A percentile compares a stretch with the other conserved stretches of the same genome.
phyloP scores from a whole-genome alignment of 179 eudicot species.

The Amaranthus tricolor region DNA sequence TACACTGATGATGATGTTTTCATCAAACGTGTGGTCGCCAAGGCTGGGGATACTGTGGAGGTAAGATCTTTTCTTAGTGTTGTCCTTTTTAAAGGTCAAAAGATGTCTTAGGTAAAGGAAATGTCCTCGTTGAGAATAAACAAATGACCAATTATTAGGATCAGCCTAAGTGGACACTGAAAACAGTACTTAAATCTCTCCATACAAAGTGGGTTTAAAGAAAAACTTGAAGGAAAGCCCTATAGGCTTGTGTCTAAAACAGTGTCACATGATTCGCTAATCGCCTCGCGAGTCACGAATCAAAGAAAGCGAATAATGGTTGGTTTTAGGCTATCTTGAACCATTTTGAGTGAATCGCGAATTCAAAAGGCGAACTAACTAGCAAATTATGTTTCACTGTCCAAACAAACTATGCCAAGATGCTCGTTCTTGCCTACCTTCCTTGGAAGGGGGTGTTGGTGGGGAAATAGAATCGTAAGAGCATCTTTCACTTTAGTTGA shows the following conservation, averaged over 20 bases:
- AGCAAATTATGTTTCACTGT: too few species aligned
- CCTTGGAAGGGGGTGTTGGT: neutral
- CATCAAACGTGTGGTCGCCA: slow-evolving; percentile 84
- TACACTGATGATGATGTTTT: slow-evolving; percentile 89
- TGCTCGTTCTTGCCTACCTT: neutral
- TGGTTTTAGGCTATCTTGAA: too few species aligned
- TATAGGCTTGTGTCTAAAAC: too few species aligned
- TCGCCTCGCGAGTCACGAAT: too few species aligned
- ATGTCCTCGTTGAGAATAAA: neutral
- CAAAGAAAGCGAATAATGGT: too few species aligned
- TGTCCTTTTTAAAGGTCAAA: neutral
- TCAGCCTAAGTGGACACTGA: neutral
- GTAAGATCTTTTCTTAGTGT: slow-evolving; percentile 32
- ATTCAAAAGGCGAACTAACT: too few species aligned
- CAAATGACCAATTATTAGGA: neutral
- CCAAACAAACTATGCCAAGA: neutral
- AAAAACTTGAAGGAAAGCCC: too few species aligned
- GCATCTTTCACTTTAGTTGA: neutral
- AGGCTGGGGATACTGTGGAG: slow-evolving; percentile 91
- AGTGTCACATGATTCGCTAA: too few species aligned
- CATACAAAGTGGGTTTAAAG: too few species aligned
- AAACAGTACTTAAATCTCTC: neutral
- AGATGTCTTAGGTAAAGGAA: neutral
- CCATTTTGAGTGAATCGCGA: too few species aligned
- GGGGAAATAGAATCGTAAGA: neutral